Evolutionary conservation across 2,329 filamentous ascomycete genomes (phyloP).

Genomic region (Passalora sequoiae): DNA sequence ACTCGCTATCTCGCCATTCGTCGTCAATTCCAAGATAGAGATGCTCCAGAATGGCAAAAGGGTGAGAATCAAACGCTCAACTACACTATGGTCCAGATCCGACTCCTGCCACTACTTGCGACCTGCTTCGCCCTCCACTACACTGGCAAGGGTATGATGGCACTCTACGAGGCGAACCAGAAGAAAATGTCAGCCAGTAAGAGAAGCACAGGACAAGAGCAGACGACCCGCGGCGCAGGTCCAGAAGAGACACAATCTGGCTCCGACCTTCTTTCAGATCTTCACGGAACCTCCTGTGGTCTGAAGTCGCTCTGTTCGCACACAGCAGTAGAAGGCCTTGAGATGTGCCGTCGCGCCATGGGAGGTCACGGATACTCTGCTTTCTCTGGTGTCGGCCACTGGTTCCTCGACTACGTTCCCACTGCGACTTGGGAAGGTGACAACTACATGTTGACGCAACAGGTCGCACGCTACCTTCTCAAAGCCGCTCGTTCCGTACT

Average conservation of each 20-base stretch:
- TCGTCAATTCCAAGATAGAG: conserved; percentile 72
- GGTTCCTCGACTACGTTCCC: conserved; percentile 71
- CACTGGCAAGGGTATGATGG: conserved; percentile 71
- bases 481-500: conserved; percentile 69
- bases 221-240: conserved; percentile 53
- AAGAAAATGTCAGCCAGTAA: conserved; percentile 52
- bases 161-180: conserved; percentile 66
- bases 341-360: conserved; percentile 68
- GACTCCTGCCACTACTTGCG: conserved; percentile 66
- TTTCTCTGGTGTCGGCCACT: conserved; percentile 70
- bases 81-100: conserved; percentile 75
- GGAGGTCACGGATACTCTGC: conserved; percentile 72
- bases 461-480: conserved; percentile 70
- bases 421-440: conserved; percentile 70
- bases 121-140: conserved; percentile 75
- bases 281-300: conserved; percentile 72
- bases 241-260: conserved; percentile 64
- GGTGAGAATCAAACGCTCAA: conserved; percentile 72
- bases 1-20: conserved; percentile 68
- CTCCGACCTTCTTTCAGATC: conserved; percentile 64
- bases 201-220: conserved; percentile 38
- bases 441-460: conserved; percentile 78
- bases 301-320: conserved; percentile 69
- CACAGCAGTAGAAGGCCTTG: conserved; percentile 67
- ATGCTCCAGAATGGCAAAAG: conserved; percentile 52